Evolutionary conservation across 495 filamentous ascomycete genomes (phyloP).

Genomic region (Podospora didyma): DNA sequence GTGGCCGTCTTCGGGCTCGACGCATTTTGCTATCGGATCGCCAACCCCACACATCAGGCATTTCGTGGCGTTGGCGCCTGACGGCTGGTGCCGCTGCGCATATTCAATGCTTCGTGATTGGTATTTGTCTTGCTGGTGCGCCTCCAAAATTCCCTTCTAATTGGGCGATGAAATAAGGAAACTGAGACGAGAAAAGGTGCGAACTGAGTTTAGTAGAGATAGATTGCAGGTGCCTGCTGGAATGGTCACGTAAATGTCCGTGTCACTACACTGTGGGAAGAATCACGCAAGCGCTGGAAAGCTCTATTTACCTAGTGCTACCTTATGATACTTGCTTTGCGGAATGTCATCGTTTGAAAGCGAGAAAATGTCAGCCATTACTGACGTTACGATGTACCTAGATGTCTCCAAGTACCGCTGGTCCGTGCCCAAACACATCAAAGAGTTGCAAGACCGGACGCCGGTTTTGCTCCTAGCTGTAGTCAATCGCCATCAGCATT

Average conservation of each 20-base stretch:
- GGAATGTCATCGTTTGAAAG: neutral
- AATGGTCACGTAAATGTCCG: neutral
- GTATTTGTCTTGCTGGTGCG: constrained; percentile 1
- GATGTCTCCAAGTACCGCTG: neutral
- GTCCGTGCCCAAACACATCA: constrained; percentile 1
- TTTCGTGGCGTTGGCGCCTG: constrained; percentile 5
- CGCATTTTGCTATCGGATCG: neutral
- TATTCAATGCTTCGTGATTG: constrained; percentile 6
- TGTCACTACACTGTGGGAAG: neutral
- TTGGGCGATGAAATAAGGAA: neutral
- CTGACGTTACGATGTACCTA: neutral
- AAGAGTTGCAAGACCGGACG: neutral
- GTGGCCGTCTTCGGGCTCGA: neutral
- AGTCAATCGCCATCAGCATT: too few species aligned
- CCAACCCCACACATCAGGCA: constrained; percentile 6
- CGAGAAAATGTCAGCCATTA: constrained; percentile 1
- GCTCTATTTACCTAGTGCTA: constrained; percentile 2
- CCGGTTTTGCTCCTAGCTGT: constrained; percentile 1
- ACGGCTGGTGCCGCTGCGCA: constrained; percentile 3
- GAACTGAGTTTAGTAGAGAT: neutral
- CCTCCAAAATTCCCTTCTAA: neutral
- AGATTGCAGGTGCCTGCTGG: neutral
- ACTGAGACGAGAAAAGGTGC: neutral
- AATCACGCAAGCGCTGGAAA: neutral
- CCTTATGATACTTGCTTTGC: neutral